A percentile compares a stretch with the other conserved stretches of the same genome.
Evolutionary conservation across 345 rosid species (phyloP).

Genomic region (Salix dunnii): DNA sequence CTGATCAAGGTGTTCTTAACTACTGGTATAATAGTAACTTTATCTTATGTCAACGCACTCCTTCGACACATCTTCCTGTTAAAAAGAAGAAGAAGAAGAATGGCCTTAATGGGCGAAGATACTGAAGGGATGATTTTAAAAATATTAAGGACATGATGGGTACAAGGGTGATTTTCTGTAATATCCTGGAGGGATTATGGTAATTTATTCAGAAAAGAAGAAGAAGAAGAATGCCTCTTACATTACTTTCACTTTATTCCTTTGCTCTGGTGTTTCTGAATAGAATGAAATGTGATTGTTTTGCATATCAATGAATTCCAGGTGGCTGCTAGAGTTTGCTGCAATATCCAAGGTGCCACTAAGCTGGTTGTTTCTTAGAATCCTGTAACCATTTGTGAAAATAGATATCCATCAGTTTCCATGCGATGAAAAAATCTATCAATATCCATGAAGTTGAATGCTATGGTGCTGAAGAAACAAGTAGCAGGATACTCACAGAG

Average conservation of each 20-base stretch:
- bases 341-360: constrained; percentile 54
- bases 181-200: background rate
- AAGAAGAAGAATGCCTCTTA: constrained; percentile 28
- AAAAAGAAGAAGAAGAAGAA: too few species aligned
- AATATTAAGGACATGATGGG: too few species aligned
- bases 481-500: constrained; percentile 44
- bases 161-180: background rate
- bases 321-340: constrained; percentile 32
- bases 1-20: too few species aligned
- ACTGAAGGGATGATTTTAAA: too few species aligned
- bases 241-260: constrained; percentile 32
- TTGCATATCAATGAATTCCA: constrained; percentile 57
- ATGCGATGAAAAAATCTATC: background rate
- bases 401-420: constrained; percentile 9
- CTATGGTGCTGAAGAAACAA: too few species aligned
- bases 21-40: too few species aligned
- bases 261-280: constrained; percentile 7
- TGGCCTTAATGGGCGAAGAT: too few species aligned
- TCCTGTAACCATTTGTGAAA: constrained; percentile 38
- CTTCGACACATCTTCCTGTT: too few species aligned
- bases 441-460: background rate
- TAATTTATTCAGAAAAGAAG: background rate
- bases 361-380: constrained; percentile 47
- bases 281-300: constrained; percentile 38
- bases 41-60: too few species aligned